Evolutionary conservation across 768 basidiomycete genomes (phyloP).

Genomic region (Lentinula guzmanii): DNA sequence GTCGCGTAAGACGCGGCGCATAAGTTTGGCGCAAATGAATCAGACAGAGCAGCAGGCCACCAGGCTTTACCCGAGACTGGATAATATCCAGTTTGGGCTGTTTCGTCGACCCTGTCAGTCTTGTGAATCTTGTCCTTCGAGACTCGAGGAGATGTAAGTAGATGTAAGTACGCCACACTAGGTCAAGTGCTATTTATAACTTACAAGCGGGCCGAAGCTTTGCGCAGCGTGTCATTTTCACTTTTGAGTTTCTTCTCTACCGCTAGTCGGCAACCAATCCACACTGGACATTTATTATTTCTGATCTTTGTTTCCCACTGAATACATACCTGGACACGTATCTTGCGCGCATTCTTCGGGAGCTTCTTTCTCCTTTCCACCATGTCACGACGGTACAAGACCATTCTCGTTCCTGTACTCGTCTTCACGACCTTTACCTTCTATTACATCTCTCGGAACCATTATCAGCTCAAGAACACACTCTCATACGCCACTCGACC

Average conservation of each 20-base stretch:
- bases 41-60: slow-evolving; percentile 26
- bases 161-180: background rate
- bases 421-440: slow-evolving; percentile 24
- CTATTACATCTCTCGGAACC: slow-evolving; percentile 32
- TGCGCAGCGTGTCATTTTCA: background rate
- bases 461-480: slow-evolving; percentile 44
- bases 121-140: too few species aligned
- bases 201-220: background rate
- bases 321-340: background rate
- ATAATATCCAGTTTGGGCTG: too few species aligned
- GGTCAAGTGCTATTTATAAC: background rate
- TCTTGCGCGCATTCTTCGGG: background rate
- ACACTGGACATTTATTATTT: background rate
- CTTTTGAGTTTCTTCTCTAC: background rate
- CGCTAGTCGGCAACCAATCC: slow-evolving; percentile 1
- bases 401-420: slow-evolving; percentile 26
- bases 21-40: slow-evolving; percentile 22
- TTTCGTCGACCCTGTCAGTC: too few species aligned
- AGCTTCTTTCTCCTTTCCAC: background rate
- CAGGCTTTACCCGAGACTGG: slow-evolving; percentile 1
- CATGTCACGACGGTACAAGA: slow-evolving; percentile 12
- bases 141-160: too few species aligned
- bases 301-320: background rate
- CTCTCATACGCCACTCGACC: slow-evolving; percentile 54
- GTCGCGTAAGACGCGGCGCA: slow-evolving; percentile 12